Base-by-base conservation (phyloP, 768 basidiomycete genomes). In the Austroboletus eburneus region DNA sequence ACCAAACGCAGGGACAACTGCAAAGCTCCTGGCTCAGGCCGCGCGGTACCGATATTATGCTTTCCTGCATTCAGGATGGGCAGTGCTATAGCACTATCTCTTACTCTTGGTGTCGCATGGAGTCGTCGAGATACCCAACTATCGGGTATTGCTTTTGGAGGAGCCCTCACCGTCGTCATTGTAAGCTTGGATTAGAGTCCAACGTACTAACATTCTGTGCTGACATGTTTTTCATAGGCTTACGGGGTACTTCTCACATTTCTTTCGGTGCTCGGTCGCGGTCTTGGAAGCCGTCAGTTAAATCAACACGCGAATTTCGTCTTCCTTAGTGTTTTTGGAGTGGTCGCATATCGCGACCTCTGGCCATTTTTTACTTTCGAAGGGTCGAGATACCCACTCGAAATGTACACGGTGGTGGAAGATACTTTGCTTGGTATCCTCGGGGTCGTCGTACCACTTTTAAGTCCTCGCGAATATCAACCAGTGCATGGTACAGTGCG, bases 251-350 rank as follows among this genome's bases (percentile, higher is more conserved):
- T 48, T 39, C 45, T 51, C 34, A 43, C 38, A n/a, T 30, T 43
- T 2, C 38, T 47, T 36, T 47, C 34, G 20, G 39, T 21, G 17
- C 23, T 40, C n/a, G 32, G 24, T 12, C 18, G 47, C 32, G 25
- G 30, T 18, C 29, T 39, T 25, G 29, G 42, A 39, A 24, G 4
- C 38, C 29, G 5, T 5, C 42, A 30, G 20, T 21, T 52, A 16
- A 24, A 69, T 18, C 64, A 62, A 25, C 45, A 46, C n/a, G 23
- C 33, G 14, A 29, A 43, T 32, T 5, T 43, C 29, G 17, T 51
- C 14, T 52, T 43, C 18, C 18, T 33, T 35, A 24, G 21, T 42
- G 41, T 9, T 21, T 51, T 43, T 42, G 51, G 30, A 24, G 29
- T 18, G 9, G 30, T 46, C 29, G 32, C 44, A 20, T 42, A 39